Conservation (phyloP, 352 stramenopile species). For the Globisporangium middletonii region DNA sequence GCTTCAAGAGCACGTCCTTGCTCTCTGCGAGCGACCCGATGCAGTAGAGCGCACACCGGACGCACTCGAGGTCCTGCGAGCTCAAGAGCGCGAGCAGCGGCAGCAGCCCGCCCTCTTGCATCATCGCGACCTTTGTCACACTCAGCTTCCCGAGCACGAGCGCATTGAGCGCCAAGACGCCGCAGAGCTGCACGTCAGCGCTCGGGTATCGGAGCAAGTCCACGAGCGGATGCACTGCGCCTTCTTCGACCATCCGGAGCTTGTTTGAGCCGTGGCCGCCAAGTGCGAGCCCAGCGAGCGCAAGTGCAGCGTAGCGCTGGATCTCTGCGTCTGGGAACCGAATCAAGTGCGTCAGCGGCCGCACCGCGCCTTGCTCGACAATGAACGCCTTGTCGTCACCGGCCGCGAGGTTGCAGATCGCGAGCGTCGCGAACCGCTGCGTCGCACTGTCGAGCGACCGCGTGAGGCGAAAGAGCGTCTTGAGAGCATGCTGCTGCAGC, state of each 20-base stretch:
- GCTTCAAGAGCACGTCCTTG: slow-evolving; percentile 86
- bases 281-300: slow-evolving; percentile 89
- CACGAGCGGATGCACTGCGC: slow-evolving; percentile 88
- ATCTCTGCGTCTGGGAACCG: slow-evolving; percentile 95
- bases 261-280: slow-evolving; percentile 93
- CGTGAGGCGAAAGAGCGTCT: slow-evolving; percentile 91
- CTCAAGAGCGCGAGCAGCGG: slow-evolving; percentile 86
- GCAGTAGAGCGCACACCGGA: slow-evolving; percentile 88
- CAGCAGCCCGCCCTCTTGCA: slow-evolving; percentile 87
- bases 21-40: slow-evolving; percentile 92
- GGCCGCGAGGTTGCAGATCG: slow-evolving; percentile 90
- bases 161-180: slow-evolving; percentile 89
- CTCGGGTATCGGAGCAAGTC: slow-evolving; percentile 94
- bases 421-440: slow-evolving; percentile 93
- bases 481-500: slow-evolving; percentile 73
- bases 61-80: slow-evolving; percentile 86
- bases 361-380: slow-evolving; percentile 88
- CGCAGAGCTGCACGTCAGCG: slow-evolving; percentile 89
- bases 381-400: slow-evolving; percentile 86
- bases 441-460: slow-evolving; percentile 90
- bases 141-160: slow-evolving; percentile 82
- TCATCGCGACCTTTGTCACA: slow-evolving; percentile 86
- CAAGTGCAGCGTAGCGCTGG: slow-evolving; percentile 91
- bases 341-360: slow-evolving; percentile 92
- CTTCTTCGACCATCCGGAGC: slow-evolving; percentile 89